A percentile compares a stretch with the other conserved stretches of the same genome.
Conservation (phyloP, 495 filamentous ascomycete species). For the Chlorociboria aeruginascens region DNA sequence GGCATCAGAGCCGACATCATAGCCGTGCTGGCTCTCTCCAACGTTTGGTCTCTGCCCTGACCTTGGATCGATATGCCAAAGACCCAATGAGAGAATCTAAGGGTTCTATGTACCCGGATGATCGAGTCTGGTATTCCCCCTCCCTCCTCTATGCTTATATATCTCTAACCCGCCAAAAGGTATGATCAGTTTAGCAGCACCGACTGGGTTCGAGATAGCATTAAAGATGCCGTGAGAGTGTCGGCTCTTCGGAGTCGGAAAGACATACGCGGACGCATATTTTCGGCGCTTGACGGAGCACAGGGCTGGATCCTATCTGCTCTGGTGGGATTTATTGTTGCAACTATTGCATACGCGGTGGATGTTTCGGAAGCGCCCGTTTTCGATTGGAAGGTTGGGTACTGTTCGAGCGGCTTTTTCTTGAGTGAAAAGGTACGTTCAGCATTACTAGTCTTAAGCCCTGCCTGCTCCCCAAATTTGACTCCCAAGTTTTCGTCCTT, state of each 20-base stretch:
- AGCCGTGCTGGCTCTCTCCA: conserved; percentile 52
- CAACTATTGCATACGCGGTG: conserved; percentile 77
- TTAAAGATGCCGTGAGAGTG: conserved; percentile 82
- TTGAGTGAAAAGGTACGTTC: conserved; percentile 47
- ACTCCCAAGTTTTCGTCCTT: no score
- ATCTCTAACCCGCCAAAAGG: no score
- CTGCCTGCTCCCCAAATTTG: no score
- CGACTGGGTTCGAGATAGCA: conserved; percentile 97
- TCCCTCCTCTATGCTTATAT: no score
- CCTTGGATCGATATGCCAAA: conserved; percentile 4
- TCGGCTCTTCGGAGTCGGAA: conserved; percentile 71
- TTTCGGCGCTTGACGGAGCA: conserved; percentile 69
- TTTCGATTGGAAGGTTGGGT: conserved; percentile 86
- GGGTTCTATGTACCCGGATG: conserved; percentile 52
- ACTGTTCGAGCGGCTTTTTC: conserved; percentile 64
- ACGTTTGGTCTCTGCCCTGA: conserved; percentile 37
- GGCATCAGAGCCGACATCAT: conserved; percentile 48
- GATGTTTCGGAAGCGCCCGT: conserved; percentile 72
- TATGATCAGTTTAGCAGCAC: conserved; percentile 99
- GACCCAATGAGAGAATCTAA: conserved; percentile 45
- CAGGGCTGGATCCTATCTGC: conserved; percentile 95
- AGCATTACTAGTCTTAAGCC: no score
- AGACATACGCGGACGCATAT: conserved; percentile 69
- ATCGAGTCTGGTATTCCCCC: conserved; percentile 59
- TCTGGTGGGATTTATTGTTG: conserved; percentile 79